Evolutionary conservation across 345 rosid genomes (phyloP), one percentile per base, ranked within the genome.

Genomic region (Pugionium cornutum): DNA sequence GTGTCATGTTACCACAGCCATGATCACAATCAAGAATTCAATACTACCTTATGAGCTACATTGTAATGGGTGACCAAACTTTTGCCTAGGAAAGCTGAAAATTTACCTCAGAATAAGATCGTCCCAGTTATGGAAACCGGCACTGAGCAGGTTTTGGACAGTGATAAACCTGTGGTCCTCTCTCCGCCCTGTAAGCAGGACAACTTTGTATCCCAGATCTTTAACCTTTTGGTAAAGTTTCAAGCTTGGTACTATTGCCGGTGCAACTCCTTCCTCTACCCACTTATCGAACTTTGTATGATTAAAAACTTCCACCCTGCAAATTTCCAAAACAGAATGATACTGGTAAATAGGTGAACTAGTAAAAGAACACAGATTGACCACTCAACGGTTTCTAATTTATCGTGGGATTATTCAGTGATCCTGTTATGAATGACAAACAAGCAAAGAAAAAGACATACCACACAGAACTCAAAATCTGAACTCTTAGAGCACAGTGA

Each of bases 71-170:
- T 6, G 31, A 39, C 7, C 4, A 63, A n/a, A 32, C 9, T 10
- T 3, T 65, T 11, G 4, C 1, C 6, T 32, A 48, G 28, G 53
- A 53, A 32, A 65, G 8, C 30, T 66, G 26, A 10, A 29, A 30
- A 28, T 56, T 58, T 51, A 89, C 98, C 97, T 89, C 81, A 94
- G 77, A 69, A 94, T 84, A 59, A 94, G 97, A 74, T 77, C 85
- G 68, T 94, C 91, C 99, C 97, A 94, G 7, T 76, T 78, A 62
- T 36, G 81, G 57, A 88, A 83, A 53, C 99, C 97, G 0, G 87
- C 96, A 64, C 69, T 78, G 40, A 73, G 75, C 74, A 94, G 76
- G 76, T 88, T 94, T 39, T 85, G 78, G 35, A 81, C 77, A 2
- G 99, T 94, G 50, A 78, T 72, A 58, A 67, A 59, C 72, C 89